A percentile compares a stretch with the other conserved stretches of the same genome.
phyloP scores from a whole-genome alignment of 306 rosid species.

The Prunus campanulata region DNA sequence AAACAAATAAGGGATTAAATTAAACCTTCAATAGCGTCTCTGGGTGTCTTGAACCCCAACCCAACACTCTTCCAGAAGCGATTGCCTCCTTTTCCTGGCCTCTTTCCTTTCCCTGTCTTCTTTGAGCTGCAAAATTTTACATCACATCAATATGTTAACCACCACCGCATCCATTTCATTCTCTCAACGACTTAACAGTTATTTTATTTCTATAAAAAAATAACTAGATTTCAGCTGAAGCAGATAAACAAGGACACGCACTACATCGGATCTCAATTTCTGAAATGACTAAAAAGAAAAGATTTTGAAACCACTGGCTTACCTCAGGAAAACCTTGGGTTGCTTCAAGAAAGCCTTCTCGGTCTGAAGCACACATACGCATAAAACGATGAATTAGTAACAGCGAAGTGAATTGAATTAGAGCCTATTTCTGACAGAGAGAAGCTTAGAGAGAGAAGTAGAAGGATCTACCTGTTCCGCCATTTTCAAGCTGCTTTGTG shows the following conservation, averaged over 20 bases:
- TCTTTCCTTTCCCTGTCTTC: slow-evolving; percentile 59
- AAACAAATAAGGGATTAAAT: neutral
- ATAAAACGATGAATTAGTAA: neutral
- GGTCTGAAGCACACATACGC: slow-evolving; percentile 35
- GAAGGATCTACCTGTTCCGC: slow-evolving; percentile 57
- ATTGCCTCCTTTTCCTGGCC: slow-evolving; percentile 68
- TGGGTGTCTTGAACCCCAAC: slow-evolving; percentile 62
- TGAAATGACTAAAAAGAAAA: neutral
- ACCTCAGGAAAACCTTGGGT: slow-evolving; percentile 71
- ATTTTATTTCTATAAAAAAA: neutral
- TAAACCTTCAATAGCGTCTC: slow-evolving; percentile 57
- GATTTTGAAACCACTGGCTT: neutral
- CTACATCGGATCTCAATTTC: neutral
- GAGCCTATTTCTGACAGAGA: neutral
- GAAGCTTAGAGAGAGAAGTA: neutral
- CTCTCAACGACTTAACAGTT: neutral
- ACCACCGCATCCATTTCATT: neutral
- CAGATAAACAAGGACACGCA: neutral
- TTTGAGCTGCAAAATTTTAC: slow-evolving; percentile 38
- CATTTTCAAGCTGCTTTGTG: slow-evolving; percentile 29
- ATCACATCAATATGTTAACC: neutral
- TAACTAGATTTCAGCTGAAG: neutral
- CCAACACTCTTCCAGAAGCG: slow-evolving; percentile 60
- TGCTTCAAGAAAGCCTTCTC: slow-evolving; percentile 79
- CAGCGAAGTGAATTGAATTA: neutral